Conservation (phyloP, 208 protist genomes). For the Leishmania turanica region DNA sequence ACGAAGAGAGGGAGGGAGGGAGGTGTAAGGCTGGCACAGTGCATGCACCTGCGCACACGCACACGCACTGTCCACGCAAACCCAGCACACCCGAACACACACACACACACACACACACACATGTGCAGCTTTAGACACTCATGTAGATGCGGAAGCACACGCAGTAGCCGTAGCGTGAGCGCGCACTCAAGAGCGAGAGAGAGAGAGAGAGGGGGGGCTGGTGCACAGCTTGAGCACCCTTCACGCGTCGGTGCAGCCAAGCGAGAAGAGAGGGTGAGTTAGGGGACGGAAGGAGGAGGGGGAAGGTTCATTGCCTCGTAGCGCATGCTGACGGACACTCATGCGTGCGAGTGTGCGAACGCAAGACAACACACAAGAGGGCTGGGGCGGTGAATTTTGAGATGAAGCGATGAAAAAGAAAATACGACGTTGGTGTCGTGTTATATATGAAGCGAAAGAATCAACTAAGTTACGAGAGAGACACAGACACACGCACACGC, state of each 20-base stretch:
- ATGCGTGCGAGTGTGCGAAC: neutral
- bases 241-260: neutral
- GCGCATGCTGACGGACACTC: neutral
- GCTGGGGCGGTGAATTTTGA: neutral
- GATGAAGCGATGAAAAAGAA: conserved; percentile 3
- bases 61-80: neutral
- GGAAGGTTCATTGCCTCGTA: neutral
- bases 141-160: neutral
- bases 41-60: neutral
- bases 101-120: neutral
- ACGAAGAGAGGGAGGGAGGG: neutral
- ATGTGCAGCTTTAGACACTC: neutral
- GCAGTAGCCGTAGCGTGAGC: neutral
- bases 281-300: neutral
- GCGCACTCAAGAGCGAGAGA: neutral
- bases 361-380: neutral
- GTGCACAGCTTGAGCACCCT: neutral
- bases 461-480: neutral
- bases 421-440: neutral
- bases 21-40: neutral
- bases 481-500: neutral
- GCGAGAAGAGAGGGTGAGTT: conserved; percentile 1
- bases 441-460: neutral
- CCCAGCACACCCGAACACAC: neutral
- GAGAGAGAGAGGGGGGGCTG: neutral